Percentiles rank a stretch among this genome's conserved stretches.
Evolutionary conservation across 202 grass and related monocot species (phyloP).

Genomic region (Brachypodium distachyon): DNA sequence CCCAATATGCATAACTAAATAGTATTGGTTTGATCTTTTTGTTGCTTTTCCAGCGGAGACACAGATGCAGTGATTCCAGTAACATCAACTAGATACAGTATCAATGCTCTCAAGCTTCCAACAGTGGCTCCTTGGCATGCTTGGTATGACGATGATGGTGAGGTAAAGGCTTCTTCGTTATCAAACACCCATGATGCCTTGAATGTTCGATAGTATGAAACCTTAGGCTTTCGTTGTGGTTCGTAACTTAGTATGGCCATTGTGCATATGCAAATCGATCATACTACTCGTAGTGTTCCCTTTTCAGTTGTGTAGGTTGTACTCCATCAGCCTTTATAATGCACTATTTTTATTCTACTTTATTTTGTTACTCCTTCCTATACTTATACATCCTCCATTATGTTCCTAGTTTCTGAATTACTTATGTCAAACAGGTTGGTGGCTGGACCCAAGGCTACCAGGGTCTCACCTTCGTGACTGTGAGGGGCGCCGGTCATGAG

Average conservation of each 20-base stretch:
- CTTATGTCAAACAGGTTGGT: conserved; percentile 60
- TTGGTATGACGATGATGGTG: conserved; percentile 83
- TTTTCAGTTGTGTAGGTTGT: neutral
- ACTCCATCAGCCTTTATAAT: neutral
- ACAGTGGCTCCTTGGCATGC: conserved; percentile 73
- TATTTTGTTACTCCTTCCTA: neutral
- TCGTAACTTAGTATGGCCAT: neutral
- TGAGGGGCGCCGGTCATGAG: conserved; percentile 94
- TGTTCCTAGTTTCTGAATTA: conserved; percentile 5
- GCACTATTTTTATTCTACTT: neutral
- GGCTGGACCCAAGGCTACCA: conserved; percentile 84
- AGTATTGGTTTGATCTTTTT: neutral
- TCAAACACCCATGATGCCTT: neutral
- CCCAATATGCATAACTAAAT: too few species aligned
- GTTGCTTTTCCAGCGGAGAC: conserved; percentile 66
- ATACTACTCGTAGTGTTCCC: neutral
- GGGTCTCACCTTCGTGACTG: conserved; percentile 74
- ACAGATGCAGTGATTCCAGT: conserved; percentile 93
- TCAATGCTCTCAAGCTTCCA: conserved; percentile 76
- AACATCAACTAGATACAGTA: conserved; percentile 80
- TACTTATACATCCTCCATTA: neutral
- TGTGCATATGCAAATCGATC: neutral
- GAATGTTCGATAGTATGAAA: neutral
- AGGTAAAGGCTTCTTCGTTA: conserved; percentile 45
- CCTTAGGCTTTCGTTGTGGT: neutral